Base-by-base conservation (phyloP, 108 stramenopile genomes). In the Cyclotella atomus region DNA sequence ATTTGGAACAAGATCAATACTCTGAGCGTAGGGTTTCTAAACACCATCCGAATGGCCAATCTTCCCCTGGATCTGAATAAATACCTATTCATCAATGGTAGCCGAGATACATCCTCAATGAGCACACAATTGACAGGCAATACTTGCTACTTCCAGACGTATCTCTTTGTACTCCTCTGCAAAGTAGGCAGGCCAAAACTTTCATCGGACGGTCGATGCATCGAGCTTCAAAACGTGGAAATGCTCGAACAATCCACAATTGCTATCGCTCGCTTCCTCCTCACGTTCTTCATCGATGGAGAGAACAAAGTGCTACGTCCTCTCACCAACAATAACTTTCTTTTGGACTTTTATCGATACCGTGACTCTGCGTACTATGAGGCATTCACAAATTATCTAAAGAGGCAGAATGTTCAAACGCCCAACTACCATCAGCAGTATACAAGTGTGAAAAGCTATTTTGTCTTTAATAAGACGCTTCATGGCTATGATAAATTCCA, bases 91-190 rank as follows among this genome's bases (percentile, higher is more conserved):
- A 69, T 85, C 65, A 85, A 85, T 35, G 45, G 45, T 45, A 35
- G 47, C 35, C 17, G n/a, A 12, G 52, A 43, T 7, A 49, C 23
- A 17, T 65, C 59, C 2, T 23, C 47, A 3, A 85, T 85, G 84
- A 79, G 77, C 28, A 75, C 63, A n/a, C 84, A 85, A 46, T 63
- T 82, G 43, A 85, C 84, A 15, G 82, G 82, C 15, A 83, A 80
- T 47, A 85, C 84, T 21, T 85, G 84, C 49, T 85, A 85, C 35
- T 85, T 85, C 45, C 84, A 85, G 68, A 83, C 82, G 9, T 85
- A 72, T 59, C 73, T 85, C 50, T 85, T 85, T 27, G 82, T 74
- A 29, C 63, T 85, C 10, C 73, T 85, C 0, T 81, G 80, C 64
- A 79, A 79, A 66, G 78, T 68, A 35, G 84, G 84, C 55, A 82